Conservation (phyloP, 768 basidiomycete genomes). For the Rhodosporidiobolus odoratus region DNA sequence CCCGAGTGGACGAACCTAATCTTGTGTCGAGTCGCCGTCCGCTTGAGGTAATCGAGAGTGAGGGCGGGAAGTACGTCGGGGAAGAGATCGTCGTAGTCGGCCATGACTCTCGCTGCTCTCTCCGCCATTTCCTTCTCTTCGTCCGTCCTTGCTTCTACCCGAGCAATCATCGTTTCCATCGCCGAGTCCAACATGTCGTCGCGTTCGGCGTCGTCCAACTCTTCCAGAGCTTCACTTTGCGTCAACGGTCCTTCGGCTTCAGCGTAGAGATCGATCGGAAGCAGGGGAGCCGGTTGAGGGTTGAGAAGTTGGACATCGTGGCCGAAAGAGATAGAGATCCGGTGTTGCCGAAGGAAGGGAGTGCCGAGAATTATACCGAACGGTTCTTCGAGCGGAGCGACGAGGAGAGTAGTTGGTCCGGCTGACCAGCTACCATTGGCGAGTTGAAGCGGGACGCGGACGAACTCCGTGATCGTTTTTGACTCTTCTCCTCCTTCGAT, state of each 20-base stretch:
- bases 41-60: neutral
- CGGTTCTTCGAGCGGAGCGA: conserved; percentile 5
- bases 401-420: neutral
- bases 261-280: too few species aligned
- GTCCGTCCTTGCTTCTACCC: neutral
- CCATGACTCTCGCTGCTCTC: neutral
- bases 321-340: neutral
- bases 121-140: neutral
- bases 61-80: neutral
- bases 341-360: conserved; percentile 6
- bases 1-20: conserved; percentile 1
- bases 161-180: neutral
- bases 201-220: too few species aligned
- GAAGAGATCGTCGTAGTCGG: conserved; percentile 6
- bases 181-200: too few species aligned
- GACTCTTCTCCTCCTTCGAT: neutral
- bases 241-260: too few species aligned
- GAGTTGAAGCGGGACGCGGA: neutral
- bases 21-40: neutral
- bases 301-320: neutral
- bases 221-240: too few species aligned
- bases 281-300: neutral
- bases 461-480: neutral
- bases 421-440: neutral
- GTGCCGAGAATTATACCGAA: conserved; percentile 8